A percentile compares a stretch with the other conserved stretches of the same genome.
These are phyloP conservation scores for Arthroderma sp. DNA, from an alignment of 2,329 filamentous ascomycete genomes.

Conservation along the genomic window DNA sequence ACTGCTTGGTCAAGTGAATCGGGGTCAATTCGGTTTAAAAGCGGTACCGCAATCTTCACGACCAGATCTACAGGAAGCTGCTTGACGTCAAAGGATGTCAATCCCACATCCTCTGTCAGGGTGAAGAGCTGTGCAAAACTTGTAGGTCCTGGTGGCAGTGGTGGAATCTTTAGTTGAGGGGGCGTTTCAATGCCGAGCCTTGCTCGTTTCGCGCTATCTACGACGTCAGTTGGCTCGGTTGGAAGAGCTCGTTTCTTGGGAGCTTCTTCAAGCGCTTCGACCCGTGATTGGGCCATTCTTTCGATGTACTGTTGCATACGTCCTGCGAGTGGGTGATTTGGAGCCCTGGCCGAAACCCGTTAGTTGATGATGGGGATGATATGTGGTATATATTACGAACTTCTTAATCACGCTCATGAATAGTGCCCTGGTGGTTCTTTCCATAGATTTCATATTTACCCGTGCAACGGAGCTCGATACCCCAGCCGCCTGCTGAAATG, in stretches of 20 bases:
- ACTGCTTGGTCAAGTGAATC: slow-evolving; percentile 59
- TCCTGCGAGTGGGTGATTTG: slow-evolving; percentile 58
- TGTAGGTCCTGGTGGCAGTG: slow-evolving; percentile 60
- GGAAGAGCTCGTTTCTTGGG: slow-evolving; percentile 62
- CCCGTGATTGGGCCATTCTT: slow-evolving; percentile 61
- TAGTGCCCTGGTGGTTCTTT: slow-evolving; percentile 76
- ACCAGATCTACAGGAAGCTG: slow-evolving; percentile 63
- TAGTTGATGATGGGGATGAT: slow-evolving; percentile 7
- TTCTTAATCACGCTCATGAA: slow-evolving; percentile 71
- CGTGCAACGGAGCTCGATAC: slow-evolving; percentile 66
- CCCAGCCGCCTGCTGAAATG: slow-evolving; percentile 63
- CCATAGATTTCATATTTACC: slow-evolving; percentile 83
- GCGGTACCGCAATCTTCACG: slow-evolving; percentile 65
- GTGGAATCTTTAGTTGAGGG: slow-evolving; percentile 45
- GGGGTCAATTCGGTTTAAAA: slow-evolving; percentile 59
- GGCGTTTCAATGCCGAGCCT: slow-evolving; percentile 46
- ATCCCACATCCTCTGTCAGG: slow-evolving; percentile 58
- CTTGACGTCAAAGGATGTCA: slow-evolving; percentile 72
- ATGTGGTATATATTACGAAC: slow-evolving; percentile 31
- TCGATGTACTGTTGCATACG: slow-evolving; percentile 84
- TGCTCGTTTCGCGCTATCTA: slow-evolving; percentile 71
- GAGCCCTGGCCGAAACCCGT: slow-evolving; percentile 45
- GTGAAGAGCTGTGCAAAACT: slow-evolving; percentile 78
- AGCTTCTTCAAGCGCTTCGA: slow-evolving; percentile 66
- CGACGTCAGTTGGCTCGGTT: slow-evolving; percentile 54